Percentiles rank a stretch among this genome's conserved stretches.
Conservation (phyloP, 768 basidiomycete species). For the Pilatotrama ljubarskyi region DNA sequence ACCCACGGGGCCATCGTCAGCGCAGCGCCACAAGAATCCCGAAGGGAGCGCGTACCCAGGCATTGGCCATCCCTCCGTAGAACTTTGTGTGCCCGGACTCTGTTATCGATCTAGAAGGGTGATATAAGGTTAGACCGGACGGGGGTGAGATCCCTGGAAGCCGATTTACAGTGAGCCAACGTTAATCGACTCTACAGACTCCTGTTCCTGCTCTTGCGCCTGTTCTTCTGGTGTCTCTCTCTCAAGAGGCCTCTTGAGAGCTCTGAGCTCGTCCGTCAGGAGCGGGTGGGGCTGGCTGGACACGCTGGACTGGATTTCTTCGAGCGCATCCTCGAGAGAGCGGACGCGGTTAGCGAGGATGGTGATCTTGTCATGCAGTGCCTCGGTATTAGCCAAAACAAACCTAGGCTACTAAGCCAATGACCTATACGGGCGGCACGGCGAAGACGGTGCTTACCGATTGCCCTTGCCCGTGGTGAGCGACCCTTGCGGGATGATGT, state of each 20-base stretch:
- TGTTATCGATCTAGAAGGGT: slow-evolving; percentile 52
- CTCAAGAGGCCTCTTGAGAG: slow-evolving; percentile 68
- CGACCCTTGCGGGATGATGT: slow-evolving; percentile 45
- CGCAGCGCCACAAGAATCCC: neutral
- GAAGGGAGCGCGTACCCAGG: slow-evolving; percentile 51
- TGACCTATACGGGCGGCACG: slow-evolving; percentile 19
- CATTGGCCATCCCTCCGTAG: slow-evolving; percentile 65
- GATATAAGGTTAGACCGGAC: slow-evolving; percentile 18
- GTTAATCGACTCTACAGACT: slow-evolving; percentile 57
- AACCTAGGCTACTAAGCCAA: slow-evolving; percentile 43
- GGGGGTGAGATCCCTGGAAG: slow-evolving; percentile 10
- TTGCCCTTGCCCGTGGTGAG: slow-evolving; percentile 76
- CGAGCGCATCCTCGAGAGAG: slow-evolving; percentile 67
- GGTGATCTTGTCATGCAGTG: slow-evolving; percentile 67
- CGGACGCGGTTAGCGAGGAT: slow-evolving; percentile 60
- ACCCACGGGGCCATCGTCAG: slow-evolving; percentile 15
- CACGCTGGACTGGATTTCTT: slow-evolving; percentile 48
- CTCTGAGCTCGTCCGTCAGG: slow-evolving; percentile 58
- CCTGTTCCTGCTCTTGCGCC: slow-evolving; percentile 37
- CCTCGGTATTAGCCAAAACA: slow-evolving; percentile 70
- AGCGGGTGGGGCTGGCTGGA: slow-evolving; percentile 57
- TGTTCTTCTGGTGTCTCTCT: slow-evolving; percentile 52
- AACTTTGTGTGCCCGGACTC: slow-evolving; percentile 63
- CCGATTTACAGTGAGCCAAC: slow-evolving; percentile 59
- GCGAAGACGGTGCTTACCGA: slow-evolving; percentile 41